Percentiles rank a stretch among this genome's conserved stretches.
Conservation (phyloP, 179 eudicot genomes). For the Spergularia azorica region DNA sequence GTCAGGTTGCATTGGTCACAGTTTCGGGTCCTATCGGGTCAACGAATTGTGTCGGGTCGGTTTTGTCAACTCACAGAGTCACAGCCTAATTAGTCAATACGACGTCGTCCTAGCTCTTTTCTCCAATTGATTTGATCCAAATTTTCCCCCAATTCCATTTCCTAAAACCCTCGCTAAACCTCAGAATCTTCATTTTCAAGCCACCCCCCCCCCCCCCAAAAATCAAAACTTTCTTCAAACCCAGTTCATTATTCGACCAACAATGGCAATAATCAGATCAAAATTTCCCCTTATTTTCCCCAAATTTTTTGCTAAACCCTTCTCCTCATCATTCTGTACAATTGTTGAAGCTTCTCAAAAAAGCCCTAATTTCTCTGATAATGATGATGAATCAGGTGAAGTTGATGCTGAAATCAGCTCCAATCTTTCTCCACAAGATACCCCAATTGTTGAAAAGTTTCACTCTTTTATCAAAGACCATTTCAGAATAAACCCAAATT, state of each 20-base stretch:
- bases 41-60: too few species aligned
- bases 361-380: constrained; percentile 7
- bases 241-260: background rate
- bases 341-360: constrained; percentile 10
- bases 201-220: background rate
- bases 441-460: constrained; percentile 43
- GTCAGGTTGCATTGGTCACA: too few species aligned
- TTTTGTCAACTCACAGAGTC: background rate
- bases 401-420: background rate
- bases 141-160: background rate
- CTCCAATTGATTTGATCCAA: background rate
- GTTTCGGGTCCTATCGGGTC: too few species aligned
- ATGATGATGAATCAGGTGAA: constrained; percentile 7
- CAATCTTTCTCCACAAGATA: constrained; percentile 39
- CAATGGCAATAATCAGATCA: constrained; percentile 18
- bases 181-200: background rate
- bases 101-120: background rate
- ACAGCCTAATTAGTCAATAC: background rate
- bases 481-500: constrained; percentile 70
- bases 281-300: constrained; percentile 28
- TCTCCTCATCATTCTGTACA: constrained; percentile 23
- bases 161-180: constrained; percentile 15
- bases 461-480: constrained; percentile 66
- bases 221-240: constrained; percentile 7
- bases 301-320: constrained; percentile 34